These are phyloP conservation scores for Pseudogymnoascus sp. DNA, from an alignment of 2,329 filamentous ascomycete genomes.

Conservation along the genomic window DNA sequence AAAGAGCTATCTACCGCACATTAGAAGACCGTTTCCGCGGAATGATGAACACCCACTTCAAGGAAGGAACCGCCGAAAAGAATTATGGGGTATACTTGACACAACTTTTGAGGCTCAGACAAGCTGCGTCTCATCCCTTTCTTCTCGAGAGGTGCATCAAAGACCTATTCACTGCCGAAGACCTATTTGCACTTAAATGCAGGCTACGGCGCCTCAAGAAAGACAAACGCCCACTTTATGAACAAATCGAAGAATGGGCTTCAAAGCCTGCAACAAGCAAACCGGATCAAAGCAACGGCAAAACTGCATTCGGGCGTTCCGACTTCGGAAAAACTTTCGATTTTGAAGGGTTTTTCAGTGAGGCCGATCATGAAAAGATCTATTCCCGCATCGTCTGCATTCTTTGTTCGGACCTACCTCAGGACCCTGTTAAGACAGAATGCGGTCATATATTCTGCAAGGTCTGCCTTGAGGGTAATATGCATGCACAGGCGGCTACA, in stretches of 20 bases:
- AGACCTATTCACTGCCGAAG: constrained; percentile 23
- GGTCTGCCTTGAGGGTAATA: not conserved
- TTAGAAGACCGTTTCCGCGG: constrained; percentile 31
- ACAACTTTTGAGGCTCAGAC: constrained; percentile 26
- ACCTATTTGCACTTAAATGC: constrained; percentile 16
- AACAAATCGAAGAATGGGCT: constrained; percentile 23
- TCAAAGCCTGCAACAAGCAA: not conserved
- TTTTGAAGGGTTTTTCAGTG: not conserved
- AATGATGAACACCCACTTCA: constrained; percentile 22
- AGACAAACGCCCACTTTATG: constrained; percentile 19
- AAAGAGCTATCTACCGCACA: constrained; percentile 44
- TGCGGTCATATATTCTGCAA: constrained; percentile 1
- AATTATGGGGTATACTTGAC: constrained; percentile 23
- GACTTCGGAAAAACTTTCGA: not conserved
- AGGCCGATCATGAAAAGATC: not conserved
- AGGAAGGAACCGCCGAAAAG: constrained; percentile 13
- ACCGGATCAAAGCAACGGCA: not conserved
- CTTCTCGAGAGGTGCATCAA: constrained; percentile 26
- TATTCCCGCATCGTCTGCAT: not conserved
- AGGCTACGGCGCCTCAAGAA: constrained; percentile 13
- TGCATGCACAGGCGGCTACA: not conserved
- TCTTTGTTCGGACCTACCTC: not conserved
- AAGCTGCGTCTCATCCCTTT: constrained; percentile 26
- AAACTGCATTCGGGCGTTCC: not conserved
- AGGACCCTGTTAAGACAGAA: not conserved